Percentiles rank a stretch among this genome's conserved stretches.
Conservation (phyloP, 495 filamentous ascomycete genomes). For the Xylaria intraflava region DNA sequence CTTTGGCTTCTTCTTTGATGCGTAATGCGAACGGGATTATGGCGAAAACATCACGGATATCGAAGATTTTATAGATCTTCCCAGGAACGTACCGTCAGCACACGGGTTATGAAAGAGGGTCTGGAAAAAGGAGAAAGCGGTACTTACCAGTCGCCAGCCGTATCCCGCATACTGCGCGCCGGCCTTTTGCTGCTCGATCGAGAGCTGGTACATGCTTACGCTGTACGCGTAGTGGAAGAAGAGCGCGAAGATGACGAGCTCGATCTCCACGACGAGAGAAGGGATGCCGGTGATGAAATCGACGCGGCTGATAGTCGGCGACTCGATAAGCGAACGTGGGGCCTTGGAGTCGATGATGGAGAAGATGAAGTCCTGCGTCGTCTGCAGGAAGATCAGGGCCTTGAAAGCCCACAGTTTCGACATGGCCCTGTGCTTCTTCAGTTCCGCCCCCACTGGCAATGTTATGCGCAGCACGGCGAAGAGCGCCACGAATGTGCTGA, state of each 20-base stretch:
- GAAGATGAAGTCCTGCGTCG: constrained; percentile 6
- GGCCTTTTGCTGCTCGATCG: background rate
- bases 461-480: background rate
- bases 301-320: background rate
- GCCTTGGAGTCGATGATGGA: background rate
- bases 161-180: constrained; percentile 3
- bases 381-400: constrained; percentile 3
- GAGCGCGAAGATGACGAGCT: constrained; percentile 8
- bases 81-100: background rate
- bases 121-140: too few relatives aligned
- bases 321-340: background rate
- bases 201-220: constrained; percentile 6
- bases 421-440: constrained; percentile 5
- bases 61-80: constrained; percentile 8
- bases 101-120: background rate
- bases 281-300: constrained; percentile 10
- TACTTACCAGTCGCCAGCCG: constrained; percentile 9
- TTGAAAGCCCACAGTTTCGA: constrained; percentile 9
- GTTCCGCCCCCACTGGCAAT: background rate
- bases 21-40: constrained; percentile 1
- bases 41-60: constrained; percentile 3
- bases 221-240: constrained; percentile 11
- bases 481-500: constrained; percentile 1
- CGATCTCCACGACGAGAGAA: constrained; percentile 2
- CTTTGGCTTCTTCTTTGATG: background rate